phyloP scores from a whole-genome alignment of 2,329 filamentous ascomycete species.

The Onygena corvina region DNA sequence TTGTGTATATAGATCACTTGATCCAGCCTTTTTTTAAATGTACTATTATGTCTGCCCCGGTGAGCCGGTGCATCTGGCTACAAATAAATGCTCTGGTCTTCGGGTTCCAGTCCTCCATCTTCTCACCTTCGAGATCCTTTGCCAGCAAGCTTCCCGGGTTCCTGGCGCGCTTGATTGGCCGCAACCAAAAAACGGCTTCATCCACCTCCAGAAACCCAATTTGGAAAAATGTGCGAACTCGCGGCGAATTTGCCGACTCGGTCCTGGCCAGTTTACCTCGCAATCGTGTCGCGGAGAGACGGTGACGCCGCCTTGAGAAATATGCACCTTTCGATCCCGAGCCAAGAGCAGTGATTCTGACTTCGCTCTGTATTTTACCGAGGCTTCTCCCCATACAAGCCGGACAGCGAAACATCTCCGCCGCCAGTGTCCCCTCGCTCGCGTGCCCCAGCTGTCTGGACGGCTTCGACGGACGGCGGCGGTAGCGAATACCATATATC shows the following conservation, averaged over 20 bases:
- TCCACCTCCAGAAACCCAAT: not conserved
- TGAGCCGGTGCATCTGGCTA: not conserved
- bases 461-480: not conserved
- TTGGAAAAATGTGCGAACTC: not conserved
- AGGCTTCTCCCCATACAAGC: too few species aligned
- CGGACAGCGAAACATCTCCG: too few species aligned
- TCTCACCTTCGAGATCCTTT: not conserved
- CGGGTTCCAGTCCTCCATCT: not conserved
- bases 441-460: not conserved
- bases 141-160: not conserved
- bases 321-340: not conserved
- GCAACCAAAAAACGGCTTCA: not conserved
- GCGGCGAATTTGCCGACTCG: not conserved
- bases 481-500: not conserved
- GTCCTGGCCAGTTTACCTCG: not conserved
- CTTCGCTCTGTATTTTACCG: not conserved
- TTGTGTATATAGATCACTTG: slow-evolving; percentile 9
- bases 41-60: slow-evolving; percentile 3
- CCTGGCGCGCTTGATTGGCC: not conserved
- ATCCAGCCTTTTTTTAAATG: slow-evolving; percentile 5
- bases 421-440: too few species aligned
- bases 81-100: not conserved
- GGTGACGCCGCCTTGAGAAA: not conserved
- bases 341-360: not conserved
- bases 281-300: not conserved